A percentile compares a stretch with the other conserved stretches of the same genome.
Evolutionary conservation across 2,329 filamentous ascomycete species (phyloP).

Genomic region (Stagonosporopsis chrysanthemi): DNA sequence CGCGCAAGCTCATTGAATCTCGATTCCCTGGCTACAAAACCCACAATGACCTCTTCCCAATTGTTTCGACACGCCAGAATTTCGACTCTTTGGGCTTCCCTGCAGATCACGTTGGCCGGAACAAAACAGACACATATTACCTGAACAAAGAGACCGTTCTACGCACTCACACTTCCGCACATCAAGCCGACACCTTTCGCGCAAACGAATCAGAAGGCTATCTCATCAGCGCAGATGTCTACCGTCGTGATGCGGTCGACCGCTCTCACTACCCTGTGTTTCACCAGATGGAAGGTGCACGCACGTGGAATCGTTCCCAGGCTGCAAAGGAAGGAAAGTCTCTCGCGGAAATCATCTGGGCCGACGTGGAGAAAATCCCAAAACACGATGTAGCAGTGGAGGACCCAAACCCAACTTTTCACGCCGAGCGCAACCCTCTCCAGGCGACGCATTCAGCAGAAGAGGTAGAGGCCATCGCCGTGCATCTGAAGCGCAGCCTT

Average conservation of each 20-base stretch:
- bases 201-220: constrained; percentile 78
- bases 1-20: constrained; percentile 89
- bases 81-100: constrained; percentile 98
- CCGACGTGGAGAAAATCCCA: constrained; percentile 75
- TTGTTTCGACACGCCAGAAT: constrained; percentile 86
- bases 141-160: constrained; percentile 84
- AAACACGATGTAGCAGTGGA: constrained; percentile 78
- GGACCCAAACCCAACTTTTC: constrained; percentile 80
- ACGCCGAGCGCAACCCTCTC: constrained; percentile 81
- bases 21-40: constrained; percentile 81
- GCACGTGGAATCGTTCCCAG: constrained; percentile 79
- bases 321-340: constrained; percentile 55
- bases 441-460: constrained; percentile 76
- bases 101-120: constrained; percentile 83
- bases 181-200: constrained; percentile 84
- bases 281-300: constrained; percentile 97
- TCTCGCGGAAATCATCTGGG: constrained; percentile 70
- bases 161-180: constrained; percentile 92
- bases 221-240: constrained; percentile 92
- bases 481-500: constrained; percentile 86
- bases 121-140: constrained; percentile 93
- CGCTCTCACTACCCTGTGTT: constrained; percentile 95
- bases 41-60: constrained; percentile 80
- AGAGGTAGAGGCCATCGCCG: constrained; percentile 82
- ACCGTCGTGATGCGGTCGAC: constrained; percentile 93